A percentile compares a stretch with the other conserved stretches of the same genome.
Evolutionary conservation across 805 yeast genomes (phyloP).

Genomic region (Phaffomyces opuntiae): DNA sequence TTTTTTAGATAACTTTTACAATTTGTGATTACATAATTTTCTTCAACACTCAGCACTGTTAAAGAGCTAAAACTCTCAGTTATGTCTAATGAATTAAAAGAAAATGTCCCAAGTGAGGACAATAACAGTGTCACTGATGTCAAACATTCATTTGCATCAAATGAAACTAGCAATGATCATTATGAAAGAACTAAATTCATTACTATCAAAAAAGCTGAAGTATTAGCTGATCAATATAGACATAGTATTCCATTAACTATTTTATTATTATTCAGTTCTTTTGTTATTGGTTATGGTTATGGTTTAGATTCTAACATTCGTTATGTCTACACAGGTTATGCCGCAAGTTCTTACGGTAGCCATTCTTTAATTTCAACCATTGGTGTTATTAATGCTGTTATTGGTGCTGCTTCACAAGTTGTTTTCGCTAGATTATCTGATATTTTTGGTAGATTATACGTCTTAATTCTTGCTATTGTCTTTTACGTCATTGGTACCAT

Average conservation of each 20-base stretch:
- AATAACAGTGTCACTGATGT: neutral
- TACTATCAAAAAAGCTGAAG: conserved; percentile 44
- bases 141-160: neutral
- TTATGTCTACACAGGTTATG: conserved; percentile 43
- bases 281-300: conserved; percentile 46
- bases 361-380: conserved; percentile 57
- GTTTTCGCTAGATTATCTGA: conserved; percentile 59
- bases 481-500: conserved; percentile 60
- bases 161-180: conserved; percentile 1
- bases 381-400: conserved; percentile 48
- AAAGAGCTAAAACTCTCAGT: too few species aligned
- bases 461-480: conserved; percentile 40
- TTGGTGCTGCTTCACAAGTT: conserved; percentile 63
- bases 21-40: too few species aligned
- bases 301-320: conserved; percentile 48
- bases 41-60: too few species aligned
- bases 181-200: conserved; percentile 26
- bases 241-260: conserved; percentile 26
- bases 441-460: conserved; percentile 56
- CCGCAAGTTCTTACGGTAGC: conserved; percentile 43
- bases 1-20: too few species aligned
- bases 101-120: neutral
- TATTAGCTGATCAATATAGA: conserved; percentile 38
- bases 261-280: conserved; percentile 36
- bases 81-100: neutral